Evolutionary conservation across 2,329 filamentous ascomycete genomes (phyloP), one percentile per base, ranked within the genome.

Genomic region (Didymella segeticola): DNA sequence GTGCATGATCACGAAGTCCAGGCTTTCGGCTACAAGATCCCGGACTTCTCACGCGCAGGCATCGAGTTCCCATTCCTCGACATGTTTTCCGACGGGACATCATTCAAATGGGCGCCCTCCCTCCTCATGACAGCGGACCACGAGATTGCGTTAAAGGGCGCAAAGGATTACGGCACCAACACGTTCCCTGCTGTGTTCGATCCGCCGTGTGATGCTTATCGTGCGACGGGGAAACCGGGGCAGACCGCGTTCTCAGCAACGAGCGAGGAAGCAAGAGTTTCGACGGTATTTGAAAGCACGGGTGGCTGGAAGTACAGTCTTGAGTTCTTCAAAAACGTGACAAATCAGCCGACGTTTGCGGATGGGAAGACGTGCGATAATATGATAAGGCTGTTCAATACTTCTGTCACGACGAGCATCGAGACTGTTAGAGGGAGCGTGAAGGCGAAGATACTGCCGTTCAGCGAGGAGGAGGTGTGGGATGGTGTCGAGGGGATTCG

Each of bases 31-130:
- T 72, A 79, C 43, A 72, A 71, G 2, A 68, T 81, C 6, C 69
- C 77, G 0, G 81, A 83, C 62, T 83, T 83, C 43, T 75, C 78
- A 20, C 79, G 79, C 30, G 71, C 79, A 15, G 77, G 79, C 8
- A 78, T 83, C 55, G 79, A 82, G 58, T 85, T 84, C 52, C 83
- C 83, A 0, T 86, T 85, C 64, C 54, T 85, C 30, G 82, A 84
- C 62, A 63, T 82, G 5, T 70, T 83, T 2, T 74, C 75, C 43
- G 81, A 84, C 66, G 79, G 78, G 27, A 70, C 76, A 56, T 79
- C 77, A 2, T 86, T 84, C 71, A 78, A 79, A 31, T 84, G 80
- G 76, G 75, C 75, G 0, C 77, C 77, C 0, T 75, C 76, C 2
- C 75, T 82, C 47, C 68, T 84, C 51, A 78, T 85, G 57, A 78